Percentiles rank a stretch among this genome's conserved stretches.
These are phyloP conservation scores for Quercus phellos DNA, from an alignment of 331 rosid genomes.

Conservation along the genomic window DNA sequence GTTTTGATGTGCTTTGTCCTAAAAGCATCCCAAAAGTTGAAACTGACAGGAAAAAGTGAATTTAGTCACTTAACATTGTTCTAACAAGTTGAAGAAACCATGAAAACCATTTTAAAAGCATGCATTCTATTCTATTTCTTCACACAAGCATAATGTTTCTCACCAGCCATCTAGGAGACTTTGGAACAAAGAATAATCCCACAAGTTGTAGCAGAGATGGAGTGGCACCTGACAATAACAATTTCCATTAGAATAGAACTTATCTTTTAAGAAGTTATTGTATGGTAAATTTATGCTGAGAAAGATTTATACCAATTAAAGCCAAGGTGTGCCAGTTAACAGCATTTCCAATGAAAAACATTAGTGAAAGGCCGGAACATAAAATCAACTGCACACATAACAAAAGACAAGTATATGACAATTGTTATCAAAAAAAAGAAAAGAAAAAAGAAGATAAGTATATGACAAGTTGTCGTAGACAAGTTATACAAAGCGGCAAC, in stretches of 20 bases:
- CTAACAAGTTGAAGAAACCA: not conserved
- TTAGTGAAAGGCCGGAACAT: constrained; percentile 60
- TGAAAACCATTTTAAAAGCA: not conserved
- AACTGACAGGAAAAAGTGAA: too few relatives aligned
- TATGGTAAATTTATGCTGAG: not conserved
- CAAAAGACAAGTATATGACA: not conserved
- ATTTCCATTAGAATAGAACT: not conserved
- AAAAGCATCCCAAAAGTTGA: not conserved
- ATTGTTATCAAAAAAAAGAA: not conserved
- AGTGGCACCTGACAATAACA: constrained; percentile 35
- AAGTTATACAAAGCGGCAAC: not conserved
- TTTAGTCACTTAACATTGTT: too few relatives aligned
- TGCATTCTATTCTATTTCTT: not conserved
- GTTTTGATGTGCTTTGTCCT: not conserved
- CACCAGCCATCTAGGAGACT: constrained; percentile 82
- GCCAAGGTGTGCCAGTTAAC: constrained; percentile 65
- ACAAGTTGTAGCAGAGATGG: constrained; percentile 51
- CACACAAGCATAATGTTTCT: constrained; percentile 6
- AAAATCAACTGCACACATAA: constrained; percentile 61
- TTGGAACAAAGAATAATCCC: constrained; percentile 60
- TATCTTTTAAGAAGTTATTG: too few relatives aligned
- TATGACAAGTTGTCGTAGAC: not conserved
- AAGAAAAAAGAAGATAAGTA: too few relatives aligned
- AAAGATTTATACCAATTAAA: constrained; percentile 38
- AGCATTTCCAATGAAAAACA: constrained; percentile 64